Base-by-base conservation (phyloP, 495 filamentous ascomycete species). In the Thozetella sp. region DNA sequence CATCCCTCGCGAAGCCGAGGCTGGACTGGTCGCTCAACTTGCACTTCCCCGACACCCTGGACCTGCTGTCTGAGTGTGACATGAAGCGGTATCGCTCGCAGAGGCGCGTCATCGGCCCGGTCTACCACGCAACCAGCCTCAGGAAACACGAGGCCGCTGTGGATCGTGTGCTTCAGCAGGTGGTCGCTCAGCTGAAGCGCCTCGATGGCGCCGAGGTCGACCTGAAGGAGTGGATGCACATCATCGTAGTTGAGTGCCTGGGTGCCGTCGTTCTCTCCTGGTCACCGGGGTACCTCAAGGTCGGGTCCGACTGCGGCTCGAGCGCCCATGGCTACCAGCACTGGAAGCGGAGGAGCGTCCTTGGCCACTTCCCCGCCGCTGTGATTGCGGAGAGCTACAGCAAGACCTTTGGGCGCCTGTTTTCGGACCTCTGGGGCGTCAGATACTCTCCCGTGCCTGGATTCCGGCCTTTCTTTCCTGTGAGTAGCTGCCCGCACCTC, bases 191-290 rank as follows among this genome's bases (percentile, higher is more conserved):
- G 30, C 40, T 79, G 2, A 63, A 55, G 22, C 23, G 22, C 0
- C 53, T 73, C 0, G 50, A 67, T 1, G 76, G 72, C 0, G 50
- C 61, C 22, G 71, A 73, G 22, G 40, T 76, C 0, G 75, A 77
- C 26, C 54, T 77, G 19, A 73, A 72, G 45, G 65, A 74, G 27
- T 79, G 76, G 75, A 69, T 79, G 67, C 76, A 79, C 59, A 68
- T 79, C 53, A 57, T 75, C 4, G 70, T 67, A 3, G 76, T 79
- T 19, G 76, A 79, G 30, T 76, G 70, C 25, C 67, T 79, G 1
- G 73, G 73, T 0, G 73, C 72, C 0, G 70, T 75, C 2, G 74
- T 77, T 0, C 56, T 79, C 0, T 67, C 69, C n/a, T 79, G 76
- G 76, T 73, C 74, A 0, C 76, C 76, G 0, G 65, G 67, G 0